phyloP scores from a whole-genome alignment of 179 eudicot species.

The Vitellaria paradoxa region DNA sequence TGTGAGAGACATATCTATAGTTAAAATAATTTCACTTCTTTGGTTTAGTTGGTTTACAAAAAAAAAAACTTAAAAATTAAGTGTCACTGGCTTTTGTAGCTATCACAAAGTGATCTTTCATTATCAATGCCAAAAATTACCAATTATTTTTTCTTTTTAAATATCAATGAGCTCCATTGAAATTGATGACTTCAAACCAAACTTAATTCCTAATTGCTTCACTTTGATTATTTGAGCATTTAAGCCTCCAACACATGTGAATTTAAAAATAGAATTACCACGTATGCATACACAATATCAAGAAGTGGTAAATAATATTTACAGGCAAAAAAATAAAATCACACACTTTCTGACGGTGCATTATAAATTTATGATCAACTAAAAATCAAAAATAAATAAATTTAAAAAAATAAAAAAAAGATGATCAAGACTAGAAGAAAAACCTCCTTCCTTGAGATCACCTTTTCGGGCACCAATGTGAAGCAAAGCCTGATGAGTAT shows the following conservation, averaged over 20 bases:
- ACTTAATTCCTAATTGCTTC: not conserved
- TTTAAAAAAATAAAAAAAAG: too few relatives aligned
- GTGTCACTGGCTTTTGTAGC: not conserved
- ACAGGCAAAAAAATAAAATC: not conserved
- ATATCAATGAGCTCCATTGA: not conserved
- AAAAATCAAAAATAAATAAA: too few relatives aligned
- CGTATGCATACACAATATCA: not conserved
- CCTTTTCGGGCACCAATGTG: slow-evolving; percentile 84
- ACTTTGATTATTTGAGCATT: not conserved
- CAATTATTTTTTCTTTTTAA: too few relatives aligned
- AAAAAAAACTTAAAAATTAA: not conserved
- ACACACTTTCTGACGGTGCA: not conserved
- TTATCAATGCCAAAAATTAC: not conserved
- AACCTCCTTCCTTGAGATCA: slow-evolving; percentile 59
- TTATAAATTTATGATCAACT: not conserved
- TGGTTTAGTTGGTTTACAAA: not conserved
- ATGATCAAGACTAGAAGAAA: not conserved
- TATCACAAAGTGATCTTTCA: not conserved
- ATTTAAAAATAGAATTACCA: not conserved
- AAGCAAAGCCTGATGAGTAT: slow-evolving; percentile 45
- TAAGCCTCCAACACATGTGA: not conserved
- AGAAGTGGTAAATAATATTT: not conserved
- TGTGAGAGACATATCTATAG: not conserved
- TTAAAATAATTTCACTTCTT: not conserved
- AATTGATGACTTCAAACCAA: not conserved